Base-by-base conservation (phyloP, 2,329 filamentous ascomycete genomes). In the Fusarium annulatum region DNA sequence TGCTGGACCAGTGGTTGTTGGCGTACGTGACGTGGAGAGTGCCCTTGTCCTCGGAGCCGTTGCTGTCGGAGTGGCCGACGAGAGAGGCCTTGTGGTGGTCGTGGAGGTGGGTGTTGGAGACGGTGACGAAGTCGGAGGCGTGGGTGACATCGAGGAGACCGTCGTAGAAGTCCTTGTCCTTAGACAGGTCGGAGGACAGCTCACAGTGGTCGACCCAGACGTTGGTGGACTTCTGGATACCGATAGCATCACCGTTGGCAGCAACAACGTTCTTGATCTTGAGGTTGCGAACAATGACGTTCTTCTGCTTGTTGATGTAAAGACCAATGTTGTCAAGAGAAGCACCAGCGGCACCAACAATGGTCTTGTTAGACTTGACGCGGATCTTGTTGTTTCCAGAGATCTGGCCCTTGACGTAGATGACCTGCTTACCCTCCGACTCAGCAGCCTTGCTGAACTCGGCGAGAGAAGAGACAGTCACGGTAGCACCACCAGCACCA, bases 151-250 rank as follows among this genome's bases (percentile, higher is more conserved):
- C 91, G 52, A 90, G 82, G 4, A 93, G 86, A 38, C 91, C 91
- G 64, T 93, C 91, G 78, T 91, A 93, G 83, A 88, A 91, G 83
- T 93, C 90, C 83, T 93, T 93, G 84, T 86, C 89, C 78, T 88
- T 84, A 75, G 86, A 83, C 39, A 79, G 78, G 81, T 92, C 87
- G 30, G 88, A 89, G 9, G 87, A 90, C 28, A 93, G 85, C 72
- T 93, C 91, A 79, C 86, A 85, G 83, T 93, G 91, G 82, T 93
- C 91, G 56, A 93, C 83, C 91, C 91, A 93, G 77, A 90, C 84
- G 72, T 91, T 90, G 64, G 80, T 88, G 56, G 87, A 86, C 18
- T 78, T 79, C 80, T 91, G 87, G 67, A 91, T 88, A 71, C 86
- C 87, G 73, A 92, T 87, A 65, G 87, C 88, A 74, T 92, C 90